A percentile compares a stretch with the other conserved stretches of the same genome.
Evolutionary conservation across 306 rosid species (phyloP).

Genomic region (Castanospermum australe): DNA sequence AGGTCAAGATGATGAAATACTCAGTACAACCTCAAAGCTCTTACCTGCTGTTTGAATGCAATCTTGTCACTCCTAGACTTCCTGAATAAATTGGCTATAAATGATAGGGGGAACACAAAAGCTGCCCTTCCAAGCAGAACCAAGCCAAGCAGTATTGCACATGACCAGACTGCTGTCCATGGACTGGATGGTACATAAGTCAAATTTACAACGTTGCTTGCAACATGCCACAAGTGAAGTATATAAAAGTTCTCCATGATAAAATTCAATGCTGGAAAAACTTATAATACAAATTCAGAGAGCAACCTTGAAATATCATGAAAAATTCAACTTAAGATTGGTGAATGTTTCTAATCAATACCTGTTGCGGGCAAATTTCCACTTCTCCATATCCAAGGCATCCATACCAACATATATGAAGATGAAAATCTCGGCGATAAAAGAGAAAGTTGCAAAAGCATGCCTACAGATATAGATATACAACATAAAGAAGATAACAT

Average conservation of each 20-base stretch:
- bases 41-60: constrained; percentile 60
- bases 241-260: neutral
- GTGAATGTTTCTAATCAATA: neutral
- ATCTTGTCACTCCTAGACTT: constrained; percentile 46
- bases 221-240: neutral
- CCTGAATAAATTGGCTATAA: constrained; percentile 46
- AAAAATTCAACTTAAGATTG: neutral
- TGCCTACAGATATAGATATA: constrained; percentile 44
- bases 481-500: neutral
- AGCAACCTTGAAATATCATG: neutral
- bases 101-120: constrained; percentile 62
- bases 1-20: neutral
- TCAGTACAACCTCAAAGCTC: neutral
- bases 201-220: neutral
- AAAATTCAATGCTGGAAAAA: neutral
- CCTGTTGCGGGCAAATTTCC: constrained; percentile 50
- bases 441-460: constrained; percentile 58
- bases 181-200: constrained; percentile 39
- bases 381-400: constrained; percentile 68
- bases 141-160: constrained; percentile 47
- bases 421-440: constrained; percentile 54
- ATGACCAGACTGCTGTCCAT: constrained; percentile 44
- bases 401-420: constrained; percentile 76
- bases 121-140: constrained; percentile 70
- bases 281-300: neutral